A percentile compares a stretch with the other conserved stretches of the same genome.
phyloP scores from a whole-genome alignment of 495 filamentous ascomycete genomes.

The Choiromyces venosus region DNA sequence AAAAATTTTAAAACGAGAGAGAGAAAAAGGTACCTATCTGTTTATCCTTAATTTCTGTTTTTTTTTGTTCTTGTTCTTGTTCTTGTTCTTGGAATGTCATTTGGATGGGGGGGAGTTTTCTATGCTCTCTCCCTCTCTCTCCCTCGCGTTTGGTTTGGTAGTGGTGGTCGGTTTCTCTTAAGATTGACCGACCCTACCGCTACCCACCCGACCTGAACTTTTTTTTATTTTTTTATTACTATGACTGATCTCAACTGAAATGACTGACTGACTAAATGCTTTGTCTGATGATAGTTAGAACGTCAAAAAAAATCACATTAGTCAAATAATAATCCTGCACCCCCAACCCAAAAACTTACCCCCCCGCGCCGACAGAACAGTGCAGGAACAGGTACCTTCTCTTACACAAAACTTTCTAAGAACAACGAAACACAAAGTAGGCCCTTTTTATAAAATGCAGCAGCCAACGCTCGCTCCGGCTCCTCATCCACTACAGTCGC shows the following conservation, averaged over 20 bases:
- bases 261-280: background rate
- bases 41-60: background rate
- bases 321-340: conserved; percentile 2
- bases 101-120: background rate
- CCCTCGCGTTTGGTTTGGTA: background rate
- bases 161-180: background rate
- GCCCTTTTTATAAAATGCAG: conserved; percentile 27
- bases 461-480: conserved; percentile 42
- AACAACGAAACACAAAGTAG: background rate
- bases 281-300: background rate
- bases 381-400: background rate
- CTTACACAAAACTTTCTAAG: background rate
- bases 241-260: background rate
- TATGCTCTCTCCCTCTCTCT: too few species aligned
- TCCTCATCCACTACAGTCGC: conserved; percentile 38
- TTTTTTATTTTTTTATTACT: background rate
- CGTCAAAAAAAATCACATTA: background rate
- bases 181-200: background rate
- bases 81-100: background rate
- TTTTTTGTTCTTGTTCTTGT: too few species aligned
- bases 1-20: conserved; percentile 9
- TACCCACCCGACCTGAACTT: background rate
- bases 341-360: background rate
- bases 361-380: background rate
- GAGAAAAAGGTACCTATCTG: background rate